Evolutionary conservation across 1,284 basidiomycete species (phyloP), one percentile per base, ranked within the genome.

Genomic region (Trichosporon ovoides): DNA sequence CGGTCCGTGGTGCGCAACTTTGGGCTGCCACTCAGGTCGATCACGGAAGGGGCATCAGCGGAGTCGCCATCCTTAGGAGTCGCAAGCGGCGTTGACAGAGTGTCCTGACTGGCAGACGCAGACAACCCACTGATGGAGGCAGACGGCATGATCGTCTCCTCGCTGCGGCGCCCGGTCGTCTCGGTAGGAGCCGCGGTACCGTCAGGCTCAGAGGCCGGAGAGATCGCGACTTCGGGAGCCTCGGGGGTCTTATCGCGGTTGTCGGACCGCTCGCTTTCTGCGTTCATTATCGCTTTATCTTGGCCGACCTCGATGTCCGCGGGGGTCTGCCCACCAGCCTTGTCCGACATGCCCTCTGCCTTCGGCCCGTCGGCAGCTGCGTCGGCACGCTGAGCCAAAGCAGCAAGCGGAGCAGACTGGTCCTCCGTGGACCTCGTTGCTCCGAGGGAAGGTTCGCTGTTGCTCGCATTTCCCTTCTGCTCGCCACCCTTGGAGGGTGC

Each of bases 201-300:
- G 19, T 14, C 22, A 22, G 10, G 28, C 48, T 55, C 54, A 52
- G 24, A 38, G 22, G 49, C 58, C 43, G 16, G 20, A 28, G 14
- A 38, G 13, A 38, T 54, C 18, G 35, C 52, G 20, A 35, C 48
- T 20, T 35, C 55, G 22, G 52, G 53, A 20, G 58, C 49, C 55
- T 28, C 46, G 12, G 37, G 58, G 24, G 20, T 33, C 7, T 38
- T 43, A 3, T 57, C 57, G 35, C 57, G 53, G 14, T 36, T 24
- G 7, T 38, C 9, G 28, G 28, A 31, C 28, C 28, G 4, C 28
- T 31, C 9, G 28, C 28, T 31, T 31, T 31, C 61, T 24, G 22
- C 4, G 14, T 28, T 7, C 2, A 14, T 11, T 22, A 7, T 28
- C 12, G 24, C 22, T 14, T 48, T 24, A 7, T 48, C 43, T 22